These are phyloP conservation scores for Cladosporium sp. DNA, from an alignment of 2,329 filamentous ascomycete genomes.

Conservation along the genomic window DNA sequence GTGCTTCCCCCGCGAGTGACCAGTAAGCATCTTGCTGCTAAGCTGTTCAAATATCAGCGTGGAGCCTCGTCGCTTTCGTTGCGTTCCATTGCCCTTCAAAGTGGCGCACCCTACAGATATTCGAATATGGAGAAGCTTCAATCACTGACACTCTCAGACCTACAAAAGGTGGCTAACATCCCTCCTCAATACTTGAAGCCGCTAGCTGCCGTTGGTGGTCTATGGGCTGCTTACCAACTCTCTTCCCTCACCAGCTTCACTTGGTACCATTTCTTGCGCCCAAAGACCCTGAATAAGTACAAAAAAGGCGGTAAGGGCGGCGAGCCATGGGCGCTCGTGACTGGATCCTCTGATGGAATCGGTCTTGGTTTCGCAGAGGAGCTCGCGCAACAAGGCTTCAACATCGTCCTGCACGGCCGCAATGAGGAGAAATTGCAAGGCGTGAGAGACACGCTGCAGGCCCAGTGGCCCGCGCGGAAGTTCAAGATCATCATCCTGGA, in stretches of 20 bases:
- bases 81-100: too few relatives aligned
- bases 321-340: conserved; percentile 42
- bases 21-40: too few relatives aligned
- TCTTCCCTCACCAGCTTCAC: conserved; percentile 19
- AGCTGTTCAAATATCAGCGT: too few relatives aligned
- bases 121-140: conserved; percentile 1
- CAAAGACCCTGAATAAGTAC: conserved; percentile 21
- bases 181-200: conserved; percentile 7
- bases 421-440: conserved; percentile 41
- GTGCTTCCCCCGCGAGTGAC: too few relatives aligned
- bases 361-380: conserved; percentile 44
- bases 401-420: conserved; percentile 50
- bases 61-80: too few relatives aligned
- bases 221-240: conserved; percentile 17
- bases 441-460: conserved; percentile 34
- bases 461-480: conserved; percentile 32
- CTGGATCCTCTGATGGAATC: conserved; percentile 49
- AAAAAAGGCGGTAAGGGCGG: conserved; percentile 13
- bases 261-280: conserved; percentile 22
- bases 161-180: background rate
- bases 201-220: conserved; percentile 15
- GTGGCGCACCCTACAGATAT: background rate
- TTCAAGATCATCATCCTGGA: conserved; percentile 42
- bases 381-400: conserved; percentile 46
- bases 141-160: background rate